Evolutionary conservation across 345 rosid genomes (phyloP), one percentile per base, ranked within the genome.

Genomic region (Orychophragmus violaceus): DNA sequence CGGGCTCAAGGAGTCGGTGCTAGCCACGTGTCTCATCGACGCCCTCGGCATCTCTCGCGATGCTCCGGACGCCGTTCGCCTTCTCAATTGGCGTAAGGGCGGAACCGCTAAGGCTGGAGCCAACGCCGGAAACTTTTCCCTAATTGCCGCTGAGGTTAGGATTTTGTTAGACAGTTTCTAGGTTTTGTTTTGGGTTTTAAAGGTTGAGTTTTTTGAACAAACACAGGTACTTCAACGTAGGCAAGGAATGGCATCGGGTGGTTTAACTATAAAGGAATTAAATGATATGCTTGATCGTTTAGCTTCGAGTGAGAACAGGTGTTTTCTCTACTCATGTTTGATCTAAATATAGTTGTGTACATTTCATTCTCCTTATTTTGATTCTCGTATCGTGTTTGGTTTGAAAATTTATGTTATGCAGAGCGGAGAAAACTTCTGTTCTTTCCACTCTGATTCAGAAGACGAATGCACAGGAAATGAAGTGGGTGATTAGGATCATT

Each of bases 391-490:
- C n/a, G n/a, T n/a, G n/a, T n/a, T n/a, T n/a, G n/a, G n/a, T n/a
- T n/a, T n/a, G n/a, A 28, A 41, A 62, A 13, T 30, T 21, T 54
- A 33, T 48, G 51, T 21, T 12, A 27, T 8, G 35, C 76, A 92
- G 97, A 91, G 76, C 75, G 7, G 97, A 85, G 59, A 93, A 90
- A 64, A 77, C 74, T 62, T 75, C 80, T 0, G 66, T 86, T 77
- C 86, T 92, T 63, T 80, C 98, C 41, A 79, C 83, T 30, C 50
- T 92, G 77, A 92, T 92, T 66, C 91, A 86, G 71, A 89, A 82
- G 86, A 92, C 98, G 51, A 92, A 92, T 77, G 90, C 96, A 6
- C 91, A 82, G 80, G 98, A 92, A 67, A 92, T 92, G 98, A 89
- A 89, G 81, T 92, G 97, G 97, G 83, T 92, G 36, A 74, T 92